Conservation (phyloP, 768 basidiomycete species). For the Coprinopsis strossmayeri region DNA sequence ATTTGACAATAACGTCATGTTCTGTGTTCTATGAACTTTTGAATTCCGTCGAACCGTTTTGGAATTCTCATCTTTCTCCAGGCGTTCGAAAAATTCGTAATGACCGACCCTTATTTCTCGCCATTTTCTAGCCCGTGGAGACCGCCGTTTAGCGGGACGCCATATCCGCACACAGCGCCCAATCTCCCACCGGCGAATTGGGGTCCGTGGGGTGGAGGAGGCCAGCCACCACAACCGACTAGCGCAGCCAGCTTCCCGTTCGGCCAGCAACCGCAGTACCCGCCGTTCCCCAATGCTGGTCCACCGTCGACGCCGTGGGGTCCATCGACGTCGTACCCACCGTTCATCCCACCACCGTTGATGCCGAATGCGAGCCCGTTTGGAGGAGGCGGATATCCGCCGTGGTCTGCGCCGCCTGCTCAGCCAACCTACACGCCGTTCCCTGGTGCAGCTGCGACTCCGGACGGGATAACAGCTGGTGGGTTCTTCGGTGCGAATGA, state of each 20-base stretch:
- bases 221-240: too few relatives aligned
- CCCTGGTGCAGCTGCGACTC: background rate
- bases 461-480: conserved; percentile 9
- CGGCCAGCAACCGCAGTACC: background rate
- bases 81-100: too few relatives aligned
- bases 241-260: background rate
- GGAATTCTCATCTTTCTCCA: too few relatives aligned
- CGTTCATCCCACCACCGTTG: background rate
- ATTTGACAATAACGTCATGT: too few relatives aligned
- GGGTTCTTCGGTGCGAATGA: conserved; percentile 14
- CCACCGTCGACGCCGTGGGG: conserved; percentile 4
- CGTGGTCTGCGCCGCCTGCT: conserved; percentile 12
- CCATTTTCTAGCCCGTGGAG: background rate
- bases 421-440: background rate
- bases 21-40: too few relatives aligned
- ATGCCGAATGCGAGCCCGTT: background rate
- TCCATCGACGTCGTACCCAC: conserved; percentile 10
- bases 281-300: background rate
- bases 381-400: conserved; percentile 4
- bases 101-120: background rate
- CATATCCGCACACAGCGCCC: background rate
- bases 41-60: too few relatives aligned
- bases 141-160: conserved; percentile 1
- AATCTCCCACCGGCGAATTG: background rate
- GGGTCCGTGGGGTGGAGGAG: background rate